Percentiles rank a stretch among this genome's conserved stretches.
phyloP scores from a whole-genome alignment of 345 rosid genomes.

The Excoecaria agallocha region DNA sequence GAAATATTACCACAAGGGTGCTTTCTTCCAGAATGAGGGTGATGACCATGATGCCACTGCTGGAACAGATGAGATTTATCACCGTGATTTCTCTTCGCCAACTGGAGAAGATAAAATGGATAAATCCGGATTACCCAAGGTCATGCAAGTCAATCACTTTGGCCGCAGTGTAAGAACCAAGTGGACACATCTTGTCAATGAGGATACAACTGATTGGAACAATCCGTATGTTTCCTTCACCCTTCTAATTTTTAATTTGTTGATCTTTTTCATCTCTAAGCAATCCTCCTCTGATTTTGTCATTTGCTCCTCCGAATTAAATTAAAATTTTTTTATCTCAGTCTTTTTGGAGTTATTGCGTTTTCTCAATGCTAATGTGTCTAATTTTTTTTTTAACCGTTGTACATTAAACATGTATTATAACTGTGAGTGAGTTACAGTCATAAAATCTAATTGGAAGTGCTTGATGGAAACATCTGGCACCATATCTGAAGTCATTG shows the following conservation, averaged over 20 bases:
- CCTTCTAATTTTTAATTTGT: background rate
- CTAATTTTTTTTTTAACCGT: background rate
- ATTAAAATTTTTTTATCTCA: background rate
- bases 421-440: background rate
- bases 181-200: constrained; percentile 84
- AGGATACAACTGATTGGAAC: constrained; percentile 82
- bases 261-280: background rate
- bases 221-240: constrained; percentile 54
- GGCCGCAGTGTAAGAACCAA: constrained; percentile 84
- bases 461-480: background rate
- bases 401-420: background rate
- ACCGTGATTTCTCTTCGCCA: constrained; percentile 68
- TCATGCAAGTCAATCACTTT: constrained; percentile 80
- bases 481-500: background rate
- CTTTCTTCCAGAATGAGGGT: constrained; percentile 56
- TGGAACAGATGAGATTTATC: constrained; percentile 42
- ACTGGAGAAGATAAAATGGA: constrained; percentile 85
- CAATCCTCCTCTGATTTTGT: background rate
- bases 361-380: background rate
- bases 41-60: constrained; percentile 52
- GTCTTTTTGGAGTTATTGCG: background rate
- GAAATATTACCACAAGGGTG: constrained; percentile 79
- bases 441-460: background rate
- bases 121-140: constrained; percentile 64
- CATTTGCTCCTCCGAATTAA: background rate